A percentile compares a stretch with the other conserved stretches of the same genome.
phyloP scores from a whole-genome alignment of 1,284 basidiomycete species.

The Ustilago loliicola region DNA sequence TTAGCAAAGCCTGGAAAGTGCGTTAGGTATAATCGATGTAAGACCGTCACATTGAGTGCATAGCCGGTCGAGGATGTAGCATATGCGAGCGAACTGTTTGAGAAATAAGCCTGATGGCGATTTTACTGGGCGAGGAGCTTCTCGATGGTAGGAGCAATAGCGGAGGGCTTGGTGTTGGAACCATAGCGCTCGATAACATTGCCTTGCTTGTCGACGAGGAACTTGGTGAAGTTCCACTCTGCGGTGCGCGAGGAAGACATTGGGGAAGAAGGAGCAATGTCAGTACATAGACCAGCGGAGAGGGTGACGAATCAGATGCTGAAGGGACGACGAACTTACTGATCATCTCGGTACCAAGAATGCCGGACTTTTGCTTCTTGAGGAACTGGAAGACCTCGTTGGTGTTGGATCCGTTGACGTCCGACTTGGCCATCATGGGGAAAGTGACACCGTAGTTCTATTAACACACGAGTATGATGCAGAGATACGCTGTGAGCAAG shows the following conservation, averaged over 20 bases:
- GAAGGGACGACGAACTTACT: slow-evolving; percentile 65
- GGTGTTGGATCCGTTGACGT: slow-evolving; percentile 84
- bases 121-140: slow-evolving; percentile 71
- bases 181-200: slow-evolving; percentile 83
- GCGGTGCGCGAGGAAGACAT: neutral
- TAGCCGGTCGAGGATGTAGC: neutral
- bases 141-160: slow-evolving; percentile 78
- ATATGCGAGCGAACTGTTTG: neutral
- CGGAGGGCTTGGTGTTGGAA: slow-evolving; percentile 80
- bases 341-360: slow-evolving; percentile 81
- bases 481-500: neutral
- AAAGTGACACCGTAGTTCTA: slow-evolving; percentile 70
- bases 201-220: slow-evolving; percentile 74
- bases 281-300: neutral
- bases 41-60: neutral
- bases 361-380: slow-evolving; percentile 81
- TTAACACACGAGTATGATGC: neutral
- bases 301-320: neutral
- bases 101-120: neutral
- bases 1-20: slow-evolving; percentile 27
- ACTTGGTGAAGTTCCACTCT: slow-evolving; percentile 74
- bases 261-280: neutral
- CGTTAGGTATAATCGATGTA: slow-evolving; percentile 22
- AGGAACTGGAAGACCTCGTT: slow-evolving; percentile 89
- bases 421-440: slow-evolving; percentile 73